Conservation (phyloP, 2,329 filamentous ascomycete species). For the Penicillium sp. region DNA sequence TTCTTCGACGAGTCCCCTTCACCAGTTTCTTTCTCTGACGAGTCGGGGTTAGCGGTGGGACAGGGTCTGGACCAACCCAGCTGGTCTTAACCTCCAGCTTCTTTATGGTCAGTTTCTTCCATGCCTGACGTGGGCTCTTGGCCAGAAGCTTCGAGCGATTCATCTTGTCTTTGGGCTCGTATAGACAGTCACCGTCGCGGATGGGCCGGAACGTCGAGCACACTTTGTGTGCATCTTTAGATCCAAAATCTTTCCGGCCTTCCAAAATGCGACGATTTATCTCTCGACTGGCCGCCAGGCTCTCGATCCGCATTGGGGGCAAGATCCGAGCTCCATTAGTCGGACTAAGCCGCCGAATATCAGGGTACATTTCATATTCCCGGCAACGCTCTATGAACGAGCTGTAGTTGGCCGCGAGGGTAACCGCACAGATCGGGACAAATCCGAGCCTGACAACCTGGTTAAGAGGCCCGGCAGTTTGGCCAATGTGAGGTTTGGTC, state of each 20-base stretch:
- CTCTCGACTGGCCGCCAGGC: conserved; percentile 11
- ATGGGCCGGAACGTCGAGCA: conserved; percentile 5
- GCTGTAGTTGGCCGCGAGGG: conserved; percentile 40
- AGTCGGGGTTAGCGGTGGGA: not conserved
- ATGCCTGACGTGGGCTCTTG: not conserved
- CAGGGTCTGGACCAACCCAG: not conserved
- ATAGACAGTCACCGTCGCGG: not conserved
- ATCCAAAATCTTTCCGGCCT: not conserved
- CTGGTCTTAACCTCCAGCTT: not conserved
- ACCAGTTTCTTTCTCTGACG: not conserved
- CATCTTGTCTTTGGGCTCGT: not conserved
- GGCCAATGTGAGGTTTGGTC: not conserved
- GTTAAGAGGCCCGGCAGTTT: not conserved
- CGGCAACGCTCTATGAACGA: conserved; percentile 33
- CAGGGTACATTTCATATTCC: conserved; percentile 6
- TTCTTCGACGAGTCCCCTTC: not conserved
- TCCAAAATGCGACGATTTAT: not conserved
- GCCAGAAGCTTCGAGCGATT: not conserved
- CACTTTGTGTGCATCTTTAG: not conserved
- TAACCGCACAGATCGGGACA: conserved; percentile 43
- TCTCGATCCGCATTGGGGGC: conserved; percentile 37
- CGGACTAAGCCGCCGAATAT: conserved; percentile 24
- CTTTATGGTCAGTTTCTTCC: not conserved
- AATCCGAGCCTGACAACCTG: conserved; percentile 33
- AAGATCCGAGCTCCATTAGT: conserved; percentile 36